Evolutionary conservation across 768 basidiomycete genomes (phyloP).

Genomic region (Podaxis sp.): DNA sequence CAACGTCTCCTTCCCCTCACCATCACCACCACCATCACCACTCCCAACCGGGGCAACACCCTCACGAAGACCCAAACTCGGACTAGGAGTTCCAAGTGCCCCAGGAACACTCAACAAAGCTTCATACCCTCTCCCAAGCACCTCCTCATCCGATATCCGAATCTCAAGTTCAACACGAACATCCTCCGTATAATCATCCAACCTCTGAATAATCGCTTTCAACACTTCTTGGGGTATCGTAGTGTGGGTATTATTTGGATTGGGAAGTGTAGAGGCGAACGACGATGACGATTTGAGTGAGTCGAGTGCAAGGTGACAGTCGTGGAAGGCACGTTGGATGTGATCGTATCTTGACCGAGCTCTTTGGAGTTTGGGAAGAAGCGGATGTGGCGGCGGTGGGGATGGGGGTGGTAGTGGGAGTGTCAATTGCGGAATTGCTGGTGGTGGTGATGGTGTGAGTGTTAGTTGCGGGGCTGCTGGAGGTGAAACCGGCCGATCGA

Average conservation of each 20-base stretch:
- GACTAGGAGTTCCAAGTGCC: conserved; percentile 25
- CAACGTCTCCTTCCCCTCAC: conserved; percentile 15
- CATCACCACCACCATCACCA: conserved; percentile 14
- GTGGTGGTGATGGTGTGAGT: neutral
- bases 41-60: neutral
- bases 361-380: conserved; percentile 41
- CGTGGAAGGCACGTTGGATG: conserved; percentile 59
- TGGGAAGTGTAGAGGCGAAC: conserved; percentile 18
- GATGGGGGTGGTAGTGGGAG: neutral
- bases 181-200: conserved; percentile 75
- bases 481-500: neutral
- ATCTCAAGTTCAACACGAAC: conserved; percentile 83
- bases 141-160: conserved; percentile 63
- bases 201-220: conserved; percentile 48
- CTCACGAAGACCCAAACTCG: neutral
- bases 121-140: conserved; percentile 62
- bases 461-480: neutral
- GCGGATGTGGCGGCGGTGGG: conserved; percentile 21
- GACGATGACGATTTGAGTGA: conserved; percentile 37
- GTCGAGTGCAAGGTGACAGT: conserved; percentile 65
- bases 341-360: conserved; percentile 54
- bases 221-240: conserved; percentile 33
- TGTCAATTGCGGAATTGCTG: neutral
- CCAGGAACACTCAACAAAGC: conserved; percentile 60
- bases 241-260: conserved; percentile 10